A percentile compares a stretch with the other conserved stretches of the same genome.
Conservation (phyloP, 176 grass and related monocot species). For the Oryza longistaminata region DNA sequence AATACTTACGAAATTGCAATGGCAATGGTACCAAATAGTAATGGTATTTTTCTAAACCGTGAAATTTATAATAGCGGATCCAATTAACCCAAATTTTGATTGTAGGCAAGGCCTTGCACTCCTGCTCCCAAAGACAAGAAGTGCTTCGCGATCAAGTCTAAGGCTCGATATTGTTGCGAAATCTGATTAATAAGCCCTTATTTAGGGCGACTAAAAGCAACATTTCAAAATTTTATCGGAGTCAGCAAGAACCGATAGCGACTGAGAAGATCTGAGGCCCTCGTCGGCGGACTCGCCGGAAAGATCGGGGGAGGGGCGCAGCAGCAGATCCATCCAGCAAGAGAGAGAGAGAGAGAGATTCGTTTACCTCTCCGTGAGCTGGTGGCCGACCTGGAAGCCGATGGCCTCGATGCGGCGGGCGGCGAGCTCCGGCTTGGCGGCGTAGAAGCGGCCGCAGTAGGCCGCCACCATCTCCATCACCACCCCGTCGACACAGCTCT, state of each 20-base stretch:
- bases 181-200: background rate
- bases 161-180: background rate
- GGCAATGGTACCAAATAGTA: too few relatives aligned
- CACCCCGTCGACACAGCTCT: slow-evolving; percentile 80
- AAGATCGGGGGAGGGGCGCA: background rate
- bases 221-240: background rate
- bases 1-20: too few relatives aligned
- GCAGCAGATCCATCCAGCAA: slow-evolving; percentile 16
- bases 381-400: slow-evolving; percentile 94
- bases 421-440: slow-evolving; percentile 82
- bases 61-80: too few relatives aligned
- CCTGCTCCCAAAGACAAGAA: background rate
- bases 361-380: slow-evolving; percentile 82
- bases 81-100: background rate
- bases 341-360: background rate
- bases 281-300: background rate
- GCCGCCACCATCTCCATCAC: slow-evolving; percentile 94
- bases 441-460: slow-evolving; percentile 81
- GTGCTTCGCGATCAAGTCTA: background rate
- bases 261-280: background rate
- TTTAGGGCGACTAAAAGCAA: background rate
- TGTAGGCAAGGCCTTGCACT: background rate
- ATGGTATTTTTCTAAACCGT: too few relatives aligned
- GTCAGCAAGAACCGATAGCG: background rate
- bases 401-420: slow-evolving; percentile 95